Percentiles rank a stretch among this genome's conserved stretches.
Evolutionary conservation across 139 green algal genomes (phyloP).

Genomic region (Deuterostichococcus epilithicus): DNA sequence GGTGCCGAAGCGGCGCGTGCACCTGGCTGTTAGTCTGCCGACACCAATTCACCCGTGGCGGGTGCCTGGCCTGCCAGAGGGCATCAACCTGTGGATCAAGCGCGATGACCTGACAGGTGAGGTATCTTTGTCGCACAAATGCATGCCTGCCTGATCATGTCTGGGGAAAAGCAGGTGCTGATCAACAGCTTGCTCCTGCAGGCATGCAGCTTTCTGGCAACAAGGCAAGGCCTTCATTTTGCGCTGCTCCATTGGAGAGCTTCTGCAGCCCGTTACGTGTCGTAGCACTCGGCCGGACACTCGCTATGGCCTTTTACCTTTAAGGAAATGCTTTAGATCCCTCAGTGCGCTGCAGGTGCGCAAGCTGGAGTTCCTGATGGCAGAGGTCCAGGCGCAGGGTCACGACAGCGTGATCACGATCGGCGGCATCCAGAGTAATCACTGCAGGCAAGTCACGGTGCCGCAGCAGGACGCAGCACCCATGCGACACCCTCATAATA

Average conservation of each 20-base stretch:
- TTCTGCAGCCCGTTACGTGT: no score
- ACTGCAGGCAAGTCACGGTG: no score
- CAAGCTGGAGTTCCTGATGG: slow-evolving; percentile 95
- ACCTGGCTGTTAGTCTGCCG: slow-evolving; percentile 19
- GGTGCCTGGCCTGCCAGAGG: slow-evolving; percentile 62
- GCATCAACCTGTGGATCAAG: slow-evolving; percentile 81
- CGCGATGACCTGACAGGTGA: slow-evolving; percentile 86
- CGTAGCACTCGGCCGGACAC: no score
- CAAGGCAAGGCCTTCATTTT: slow-evolving; percentile 62
- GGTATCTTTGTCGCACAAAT: no score
- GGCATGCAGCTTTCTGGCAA: slow-evolving; percentile 90
- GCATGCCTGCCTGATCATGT: no score
- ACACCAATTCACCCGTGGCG: slow-evolving; percentile 69
- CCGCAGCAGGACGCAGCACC: no score
- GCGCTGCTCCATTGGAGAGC: no score
- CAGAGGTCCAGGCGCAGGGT: slow-evolving; percentile 58
- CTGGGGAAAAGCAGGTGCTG: no score
- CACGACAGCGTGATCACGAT: slow-evolving; percentile 86
- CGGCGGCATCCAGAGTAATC: slow-evolving; percentile 92
- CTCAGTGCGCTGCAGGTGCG: slow-evolving; percentile 59
- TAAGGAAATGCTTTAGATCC: no score
- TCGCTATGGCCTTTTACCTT: no score
- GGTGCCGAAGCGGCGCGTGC: slow-evolving; percentile 34
- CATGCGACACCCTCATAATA: no score
- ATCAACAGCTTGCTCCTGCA: no score